Evolutionary conservation across 768 basidiomycete genomes (phyloP).

Genomic region (Naematelia encephala): DNA sequence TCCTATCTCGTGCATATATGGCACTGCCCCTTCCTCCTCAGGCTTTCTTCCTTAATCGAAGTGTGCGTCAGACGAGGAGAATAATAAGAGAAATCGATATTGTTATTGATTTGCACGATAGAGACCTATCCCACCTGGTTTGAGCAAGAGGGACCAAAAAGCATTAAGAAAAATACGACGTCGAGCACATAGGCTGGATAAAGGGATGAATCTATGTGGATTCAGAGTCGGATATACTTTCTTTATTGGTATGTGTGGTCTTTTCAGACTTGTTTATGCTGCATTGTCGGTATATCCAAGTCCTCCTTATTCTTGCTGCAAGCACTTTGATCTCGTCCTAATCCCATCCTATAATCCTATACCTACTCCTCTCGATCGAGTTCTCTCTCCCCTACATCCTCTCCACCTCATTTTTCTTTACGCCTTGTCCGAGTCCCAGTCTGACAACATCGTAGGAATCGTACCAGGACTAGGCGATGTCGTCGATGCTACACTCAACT

Average conservation of each 20-base stretch:
- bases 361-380: background rate
- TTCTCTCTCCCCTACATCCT: background rate
- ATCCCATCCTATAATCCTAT: background rate
- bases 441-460: too few species aligned
- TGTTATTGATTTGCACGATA: too few species aligned
- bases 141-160: slow-evolving; percentile 69
- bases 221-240: slow-evolving; percentile 84
- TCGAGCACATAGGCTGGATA: slow-evolving; percentile 80
- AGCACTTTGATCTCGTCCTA: background rate
- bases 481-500: slow-evolving; percentile 54
- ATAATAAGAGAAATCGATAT: too few species aligned
- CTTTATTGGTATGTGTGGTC: slow-evolving; percentile 57
- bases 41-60: background rate
- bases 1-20: too few species aligned
- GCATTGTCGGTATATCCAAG: too few species aligned
- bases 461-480: slow-evolving; percentile 47
- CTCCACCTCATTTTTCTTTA: too few species aligned
- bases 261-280: too few species aligned
- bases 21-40: too few species aligned
- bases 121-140: slow-evolving; percentile 66
- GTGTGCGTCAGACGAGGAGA: too few species aligned
- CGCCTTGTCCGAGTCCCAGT: too few species aligned
- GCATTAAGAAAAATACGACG: slow-evolving; percentile 71
- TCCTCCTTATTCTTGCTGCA: too few species aligned
- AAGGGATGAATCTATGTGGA: slow-evolving; percentile 74